These are phyloP conservation scores for Penicillium angulare DNA, from an alignment of 495 filamentous ascomycete species.

Conservation along the genomic window DNA sequence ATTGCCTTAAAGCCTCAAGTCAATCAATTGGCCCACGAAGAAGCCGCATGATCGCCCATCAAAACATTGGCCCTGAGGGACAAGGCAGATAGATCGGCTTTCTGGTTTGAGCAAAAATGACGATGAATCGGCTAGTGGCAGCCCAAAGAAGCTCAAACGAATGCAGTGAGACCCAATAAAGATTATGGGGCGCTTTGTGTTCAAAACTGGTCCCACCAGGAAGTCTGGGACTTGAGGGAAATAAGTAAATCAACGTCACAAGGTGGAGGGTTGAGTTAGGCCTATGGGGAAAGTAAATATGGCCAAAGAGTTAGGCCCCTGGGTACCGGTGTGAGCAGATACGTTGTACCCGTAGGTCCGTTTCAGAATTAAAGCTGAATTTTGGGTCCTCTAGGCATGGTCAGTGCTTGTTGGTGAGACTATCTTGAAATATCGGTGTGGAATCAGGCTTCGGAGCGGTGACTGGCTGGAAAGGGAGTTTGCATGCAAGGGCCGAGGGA, in stretches of 20 bases:
- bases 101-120: no score
- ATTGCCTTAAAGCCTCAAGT: not conserved
- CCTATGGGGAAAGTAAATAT: not conserved
- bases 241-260: not conserved
- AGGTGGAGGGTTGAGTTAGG: not conserved
- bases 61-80: not conserved
- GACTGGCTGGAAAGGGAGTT: not conserved
- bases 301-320: not conserved
- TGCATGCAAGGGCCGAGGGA: not conserved
- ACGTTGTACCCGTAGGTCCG: no score
- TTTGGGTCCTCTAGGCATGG: not conserved
- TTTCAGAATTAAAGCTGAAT: not conserved
- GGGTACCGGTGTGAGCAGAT: not conserved
- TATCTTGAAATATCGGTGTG: not conserved
- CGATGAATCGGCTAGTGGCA: not conserved
- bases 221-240: no score
- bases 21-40: not conserved
- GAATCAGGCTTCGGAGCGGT: not conserved
- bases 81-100: not conserved
- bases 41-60: not conserved
- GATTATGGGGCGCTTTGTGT: no score
- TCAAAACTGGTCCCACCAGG: no score
- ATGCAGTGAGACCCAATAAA: not conserved
- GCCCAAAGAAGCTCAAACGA: not conserved
- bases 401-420: not conserved